Conservation (phyloP, 805 yeast species). For the Candida xiaguanensis region DNA sequence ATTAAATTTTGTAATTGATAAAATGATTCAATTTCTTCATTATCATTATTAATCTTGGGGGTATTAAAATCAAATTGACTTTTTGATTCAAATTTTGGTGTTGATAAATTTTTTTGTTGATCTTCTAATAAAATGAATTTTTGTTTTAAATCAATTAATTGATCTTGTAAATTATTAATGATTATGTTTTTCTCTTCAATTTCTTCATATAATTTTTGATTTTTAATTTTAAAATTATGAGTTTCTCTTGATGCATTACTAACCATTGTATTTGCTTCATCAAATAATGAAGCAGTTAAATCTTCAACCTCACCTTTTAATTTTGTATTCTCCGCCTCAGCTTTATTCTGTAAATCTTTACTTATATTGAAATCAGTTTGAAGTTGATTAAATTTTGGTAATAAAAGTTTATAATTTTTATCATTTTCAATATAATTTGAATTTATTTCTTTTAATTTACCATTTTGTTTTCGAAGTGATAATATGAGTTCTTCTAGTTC, state of each 20-base stretch:
- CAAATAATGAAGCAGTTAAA: constrained; percentile 69
- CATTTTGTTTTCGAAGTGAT: constrained; percentile 35
- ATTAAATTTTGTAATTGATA: constrained; percentile 21
- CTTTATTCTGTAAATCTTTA: constrained; percentile 34
- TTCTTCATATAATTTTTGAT: constrained; percentile 48
- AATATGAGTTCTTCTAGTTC: constrained; percentile 49
- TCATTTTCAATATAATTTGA: constrained; percentile 18
- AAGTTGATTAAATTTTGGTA: constrained; percentile 28
- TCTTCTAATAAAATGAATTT: constrained; percentile 55
- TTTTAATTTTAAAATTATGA: constrained; percentile 55
- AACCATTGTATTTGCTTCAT: constrained; percentile 84
- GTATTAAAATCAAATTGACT: constrained; percentile 4
- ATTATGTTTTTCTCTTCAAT: constrained; percentile 67
- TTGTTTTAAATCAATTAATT: constrained; percentile 62
- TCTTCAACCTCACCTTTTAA: constrained; percentile 77
- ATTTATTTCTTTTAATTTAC: constrained; percentile 21
- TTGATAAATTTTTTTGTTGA: constrained; percentile 18
- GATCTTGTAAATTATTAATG: constrained; percentile 61
- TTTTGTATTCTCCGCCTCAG: constrained; percentile 57
- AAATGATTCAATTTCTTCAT: constrained; percentile 9
- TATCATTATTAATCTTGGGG: not conserved
- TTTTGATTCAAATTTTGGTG: constrained; percentile 10
- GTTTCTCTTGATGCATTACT: constrained; percentile 70
- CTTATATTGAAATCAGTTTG: constrained; percentile 20
- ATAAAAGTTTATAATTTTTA: constrained; percentile 22